Evolutionary conservation across 345 rosid genomes (phyloP).

Genomic region (Pseudoturritis turrita): DNA sequence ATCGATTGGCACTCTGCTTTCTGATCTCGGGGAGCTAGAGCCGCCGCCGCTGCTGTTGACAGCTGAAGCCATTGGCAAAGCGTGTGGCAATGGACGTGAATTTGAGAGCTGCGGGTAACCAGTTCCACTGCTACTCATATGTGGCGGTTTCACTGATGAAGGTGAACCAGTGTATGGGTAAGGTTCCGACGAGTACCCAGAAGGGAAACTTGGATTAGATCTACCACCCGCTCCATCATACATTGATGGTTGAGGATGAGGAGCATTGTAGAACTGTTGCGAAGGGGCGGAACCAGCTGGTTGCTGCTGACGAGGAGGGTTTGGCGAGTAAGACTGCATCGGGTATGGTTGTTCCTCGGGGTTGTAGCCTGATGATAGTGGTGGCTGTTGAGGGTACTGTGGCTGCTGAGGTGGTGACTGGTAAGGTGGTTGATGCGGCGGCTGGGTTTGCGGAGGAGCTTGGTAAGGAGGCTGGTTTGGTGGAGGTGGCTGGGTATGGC

Average conservation of each 20-base stretch:
- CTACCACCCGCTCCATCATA: constrained; percentile 53
- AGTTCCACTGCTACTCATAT: constrained; percentile 32
- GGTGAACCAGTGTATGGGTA: constrained; percentile 49
- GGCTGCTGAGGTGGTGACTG: constrained; percentile 49
- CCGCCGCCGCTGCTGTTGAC: constrained; percentile 27
- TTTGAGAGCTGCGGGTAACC: constrained; percentile 69
- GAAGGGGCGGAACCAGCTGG: constrained; percentile 41
- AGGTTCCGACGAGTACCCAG: constrained; percentile 47
- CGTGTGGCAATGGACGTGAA: constrained; percentile 62
- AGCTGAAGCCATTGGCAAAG: constrained; percentile 57
- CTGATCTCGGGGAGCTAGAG: constrained; percentile 52
- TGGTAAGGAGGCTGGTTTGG: constrained; percentile 51
- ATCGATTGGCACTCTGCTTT: constrained; percentile 73
- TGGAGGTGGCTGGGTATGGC: constrained; percentile 49
- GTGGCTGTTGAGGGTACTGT: constrained; percentile 46
- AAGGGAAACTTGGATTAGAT: constrained; percentile 45
- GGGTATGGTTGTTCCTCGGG: constrained; percentile 43
- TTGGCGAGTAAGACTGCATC: constrained; percentile 52
- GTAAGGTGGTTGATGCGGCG: constrained; percentile 47
- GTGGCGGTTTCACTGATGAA: constrained; percentile 30
- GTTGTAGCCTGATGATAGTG: constrained; percentile 47
- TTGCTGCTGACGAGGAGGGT: constrained; percentile 39
- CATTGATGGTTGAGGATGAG: constrained; percentile 42
- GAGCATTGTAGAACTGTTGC: constrained; percentile 46
- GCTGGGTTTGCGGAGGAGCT: constrained; percentile 49